These are phyloP conservation scores for Turritis glabra DNA, from an alignment of 345 rosid species.

Conservation along the genomic window DNA sequence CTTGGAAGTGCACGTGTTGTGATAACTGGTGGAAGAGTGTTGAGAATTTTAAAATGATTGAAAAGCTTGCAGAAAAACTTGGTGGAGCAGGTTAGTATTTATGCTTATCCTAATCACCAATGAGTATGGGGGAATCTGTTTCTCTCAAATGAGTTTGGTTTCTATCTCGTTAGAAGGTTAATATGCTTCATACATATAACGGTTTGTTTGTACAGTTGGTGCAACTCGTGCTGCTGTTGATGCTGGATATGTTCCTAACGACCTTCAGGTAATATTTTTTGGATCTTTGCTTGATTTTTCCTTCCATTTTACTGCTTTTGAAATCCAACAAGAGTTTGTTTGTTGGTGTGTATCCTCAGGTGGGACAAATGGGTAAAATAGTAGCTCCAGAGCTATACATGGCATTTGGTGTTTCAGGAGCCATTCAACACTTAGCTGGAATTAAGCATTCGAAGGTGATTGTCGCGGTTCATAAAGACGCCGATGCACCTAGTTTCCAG, in stretches of 20 bases:
- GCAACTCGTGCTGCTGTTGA: conserved; percentile 99
- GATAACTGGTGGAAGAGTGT: conserved; percentile 88
- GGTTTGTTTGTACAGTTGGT: conserved; percentile 62
- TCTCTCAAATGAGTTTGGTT: background rate
- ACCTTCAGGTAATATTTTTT: conserved; percentile 73
- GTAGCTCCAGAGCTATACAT: conserved; percentile 93
- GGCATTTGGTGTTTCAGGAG: conserved; percentile 99
- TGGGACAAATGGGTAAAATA: conserved; percentile 99
- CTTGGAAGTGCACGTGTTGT: conserved; percentile 90
- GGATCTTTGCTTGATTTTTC: background rate
- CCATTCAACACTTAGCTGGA: conserved; percentile 98
- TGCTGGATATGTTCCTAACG: conserved; percentile 98
- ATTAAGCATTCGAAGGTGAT: conserved; percentile 95
- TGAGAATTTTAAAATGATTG: conserved; percentile 92
- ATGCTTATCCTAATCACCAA: background rate
- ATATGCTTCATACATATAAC: background rate
- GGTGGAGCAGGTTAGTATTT: conserved; percentile 82
- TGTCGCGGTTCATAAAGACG: conserved; percentile 94
- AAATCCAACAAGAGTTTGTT: conserved; percentile 1
- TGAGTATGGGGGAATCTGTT: background rate
- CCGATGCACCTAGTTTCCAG: conserved; percentile 98
- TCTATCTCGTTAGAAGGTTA: background rate
- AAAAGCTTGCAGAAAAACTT: conserved; percentile 94
- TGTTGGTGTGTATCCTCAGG: conserved; percentile 49
- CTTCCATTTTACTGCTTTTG: background rate